Base-by-base conservation (phyloP, 257 asterid species). In the Penstemon davidsonii region DNA sequence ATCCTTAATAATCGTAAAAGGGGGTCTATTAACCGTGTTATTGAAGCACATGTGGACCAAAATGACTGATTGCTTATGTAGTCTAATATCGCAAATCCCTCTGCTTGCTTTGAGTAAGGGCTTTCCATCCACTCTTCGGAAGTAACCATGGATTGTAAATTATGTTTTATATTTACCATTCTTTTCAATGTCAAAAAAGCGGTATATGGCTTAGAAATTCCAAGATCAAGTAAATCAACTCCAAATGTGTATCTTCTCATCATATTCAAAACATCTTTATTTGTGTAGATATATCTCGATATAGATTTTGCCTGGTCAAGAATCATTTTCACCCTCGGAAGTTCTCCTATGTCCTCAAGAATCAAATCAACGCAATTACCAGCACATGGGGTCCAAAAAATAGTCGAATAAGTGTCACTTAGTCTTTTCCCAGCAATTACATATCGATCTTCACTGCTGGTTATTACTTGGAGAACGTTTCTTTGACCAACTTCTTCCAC, bases 311-410 rank as follows among this genome's bases (percentile, higher is more conserved):
- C 96, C 81, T 82, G 96, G 46, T 82, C 90, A 39, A 92, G 85
- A 67, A 79, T 62, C 69, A 57, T 39, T 60, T 75, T 75, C 57
- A 92, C 87, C 56, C 77, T 58, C 3, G 84, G 92, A 18, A 92
- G 79, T 64, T 82, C 82, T 54, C 67, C 76, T 46, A 89, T 80
- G 77, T 92, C 98, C 66, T 82, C 72, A 6, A 91, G 95, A 84
- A 91, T 91, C 78, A 76, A 78, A 77, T 86, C 88, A 46, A 92
- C 69, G 72, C 92, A 84, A 11, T 55, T 82, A 39, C 85, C 84
- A 43, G 96, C 96, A 78, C 96, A 92, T 6, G 98, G 98, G 12
- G 88, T 82, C 96, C 95, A 92, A 73, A 87, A 89, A 15, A 91
- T 60, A 41, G 93, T 75, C 5, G 96, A 96, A 60, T 83, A 86